A percentile compares a stretch with the other conserved stretches of the same genome.
These are phyloP conservation scores for Termitomyces bulborhizus DNA, from an alignment of 768 basidiomycete species.

Conservation along the genomic window DNA sequence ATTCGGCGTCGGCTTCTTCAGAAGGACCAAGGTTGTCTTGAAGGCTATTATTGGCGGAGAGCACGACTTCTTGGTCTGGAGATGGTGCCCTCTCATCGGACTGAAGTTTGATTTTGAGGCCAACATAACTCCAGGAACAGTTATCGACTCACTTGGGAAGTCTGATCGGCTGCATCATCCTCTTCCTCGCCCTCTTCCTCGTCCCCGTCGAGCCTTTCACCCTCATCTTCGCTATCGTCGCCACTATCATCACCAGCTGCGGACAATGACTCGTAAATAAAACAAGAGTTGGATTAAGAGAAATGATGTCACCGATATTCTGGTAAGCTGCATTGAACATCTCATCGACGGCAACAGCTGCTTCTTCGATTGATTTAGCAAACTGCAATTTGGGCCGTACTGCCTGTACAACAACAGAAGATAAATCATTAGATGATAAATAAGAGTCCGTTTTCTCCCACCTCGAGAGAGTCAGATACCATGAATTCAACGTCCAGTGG, in stretches of 20 bases:
- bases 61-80: conserved; percentile 75
- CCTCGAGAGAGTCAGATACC: conserved; percentile 91
- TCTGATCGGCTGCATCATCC: conserved; percentile 47
- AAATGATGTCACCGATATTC: conserved; percentile 40
- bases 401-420: conserved; percentile 38
- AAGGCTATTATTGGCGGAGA: conserved; percentile 44
- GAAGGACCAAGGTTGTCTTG: conserved; percentile 77
- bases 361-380: conserved; percentile 76
- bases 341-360: conserved; percentile 84
- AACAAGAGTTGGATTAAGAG: neutral
- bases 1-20: conserved; percentile 88
- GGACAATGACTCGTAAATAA: conserved; percentile 1
- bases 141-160: conserved; percentile 44
- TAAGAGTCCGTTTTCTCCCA: conserved; percentile 22
- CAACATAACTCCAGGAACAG: neutral
- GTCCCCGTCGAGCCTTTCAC: conserved; percentile 41
- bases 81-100: conserved; percentile 68
- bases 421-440: neutral
- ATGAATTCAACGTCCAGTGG: conserved; percentile 99
- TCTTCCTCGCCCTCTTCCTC: conserved; percentile 57
- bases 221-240: conserved; percentile 64
- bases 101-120: conserved; percentile 23
- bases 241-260: conserved; percentile 47
- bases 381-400: conserved; percentile 76
- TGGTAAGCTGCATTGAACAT: conserved; percentile 71